Conservation (phyloP, 768 basidiomycete species). For the Suillus bovinus region DNA sequence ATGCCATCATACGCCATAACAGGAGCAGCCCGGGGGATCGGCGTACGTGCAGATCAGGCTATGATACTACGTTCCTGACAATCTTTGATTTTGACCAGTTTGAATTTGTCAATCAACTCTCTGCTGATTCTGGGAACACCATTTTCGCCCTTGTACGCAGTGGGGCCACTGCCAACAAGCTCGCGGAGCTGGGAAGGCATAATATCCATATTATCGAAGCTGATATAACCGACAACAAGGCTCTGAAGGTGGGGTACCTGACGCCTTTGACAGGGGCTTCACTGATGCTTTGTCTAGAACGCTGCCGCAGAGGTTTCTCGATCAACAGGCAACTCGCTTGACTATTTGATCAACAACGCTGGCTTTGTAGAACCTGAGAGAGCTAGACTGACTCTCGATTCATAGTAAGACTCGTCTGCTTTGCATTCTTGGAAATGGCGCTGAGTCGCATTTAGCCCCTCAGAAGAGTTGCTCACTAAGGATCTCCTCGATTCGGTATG, state of each 20-base stretch:
- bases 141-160: constrained; percentile 33
- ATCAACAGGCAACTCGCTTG: constrained; percentile 36
- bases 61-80: not conserved
- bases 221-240: constrained; percentile 34
- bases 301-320: constrained; percentile 29
- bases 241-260: constrained; percentile 29
- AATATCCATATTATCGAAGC: constrained; percentile 38
- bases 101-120: constrained; percentile 28
- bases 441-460: constrained; percentile 12
- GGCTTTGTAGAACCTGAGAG: constrained; percentile 18
- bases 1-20: constrained; percentile 25
- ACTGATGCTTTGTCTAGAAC: constrained; percentile 15
- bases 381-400: constrained; percentile 12
- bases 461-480: constrained; percentile 21
- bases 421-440: not conserved
- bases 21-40: constrained; percentile 31
- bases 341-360: constrained; percentile 41
- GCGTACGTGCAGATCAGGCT: constrained; percentile 14
- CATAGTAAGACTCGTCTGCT: constrained; percentile 17
- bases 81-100: constrained; percentile 13
- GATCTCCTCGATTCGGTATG: constrained; percentile 24
- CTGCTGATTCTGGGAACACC: constrained; percentile 13
- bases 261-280: not conserved
- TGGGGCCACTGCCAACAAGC: constrained; percentile 16
- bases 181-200: constrained; percentile 11